Base-by-base conservation (phyloP, 495 filamentous ascomycete species). In the Daldinia vernicosa region DNA sequence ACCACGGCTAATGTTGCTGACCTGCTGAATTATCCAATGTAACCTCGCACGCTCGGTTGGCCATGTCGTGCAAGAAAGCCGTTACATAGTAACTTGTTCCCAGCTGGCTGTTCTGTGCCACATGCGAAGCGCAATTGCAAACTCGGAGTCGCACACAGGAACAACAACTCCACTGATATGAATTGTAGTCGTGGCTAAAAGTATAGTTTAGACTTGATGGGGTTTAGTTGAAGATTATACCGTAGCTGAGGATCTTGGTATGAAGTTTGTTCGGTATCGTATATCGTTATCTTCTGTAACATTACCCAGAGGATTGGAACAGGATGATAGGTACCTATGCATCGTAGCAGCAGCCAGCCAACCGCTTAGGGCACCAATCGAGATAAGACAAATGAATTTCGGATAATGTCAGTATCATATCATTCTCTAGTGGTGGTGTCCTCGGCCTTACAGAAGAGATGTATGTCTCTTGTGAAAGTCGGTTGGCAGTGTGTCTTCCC, bases 261-360 rank as follows among this genome's bases (percentile, higher is more conserved):
- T 6, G 17, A 39, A 32, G 35, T 45, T 45, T 22, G 45, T 35
- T 60, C 47, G 4, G 50, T 28, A 24, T 19, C 54, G 58, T 58
- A 39, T 28, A 24, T 19, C 54, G 58, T 58, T 60, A 67, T 67
- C 63, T 53, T 24, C 60, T 63, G 69, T 67, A 71, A 71, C 69
- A 71, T 63, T 60, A 67, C 69, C 59, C 69, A 60, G 37, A 63
- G 53, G 4, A 6, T 51, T 50, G 69, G 63, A 53, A 54, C 59
- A 45, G 37, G 24, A 50, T 45, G 58, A 60, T 47, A n/a, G n/a
- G n/a, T n/a, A n/a, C n/a, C n/a, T n/a, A 67, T 62, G 63, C 57
- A 71, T 67, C 53, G 69, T 71, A 60, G 43, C 43, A 47, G 27
- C 58, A 65, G n/a, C 52, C 51, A 60, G 47, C 26, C 15, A 53